phyloP scores from a whole-genome alignment of 768 basidiomycete species.

The Aureoboletus auriporus region DNA sequence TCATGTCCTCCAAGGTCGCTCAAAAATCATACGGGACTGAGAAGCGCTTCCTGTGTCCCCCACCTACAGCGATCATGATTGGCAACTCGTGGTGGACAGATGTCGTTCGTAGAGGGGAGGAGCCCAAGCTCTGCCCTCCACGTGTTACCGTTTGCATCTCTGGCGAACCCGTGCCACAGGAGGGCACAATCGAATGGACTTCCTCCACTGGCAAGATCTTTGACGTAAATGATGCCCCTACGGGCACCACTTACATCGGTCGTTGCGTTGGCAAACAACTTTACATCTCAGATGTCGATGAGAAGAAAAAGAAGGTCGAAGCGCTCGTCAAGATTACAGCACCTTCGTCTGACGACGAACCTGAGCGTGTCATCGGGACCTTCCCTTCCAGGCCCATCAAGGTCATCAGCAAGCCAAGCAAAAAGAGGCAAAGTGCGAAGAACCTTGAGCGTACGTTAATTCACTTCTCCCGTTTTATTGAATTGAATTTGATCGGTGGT shows the following conservation, averaged over 20 bases:
- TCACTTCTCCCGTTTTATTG: slow-evolving; percentile 9
- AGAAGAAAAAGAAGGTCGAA: slow-evolving; percentile 94
- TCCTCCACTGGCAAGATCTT: slow-evolving; percentile 79
- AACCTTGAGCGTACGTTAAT: slow-evolving; percentile 78
- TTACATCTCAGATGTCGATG: slow-evolving; percentile 92
- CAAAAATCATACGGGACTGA: slow-evolving; percentile 98
- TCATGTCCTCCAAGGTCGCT: slow-evolving; percentile 97
- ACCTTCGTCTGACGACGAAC: slow-evolving; percentile 72
- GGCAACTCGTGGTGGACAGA: slow-evolving; percentile 95
- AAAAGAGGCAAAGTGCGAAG: slow-evolving; percentile 93
- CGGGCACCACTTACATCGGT: slow-evolving; percentile 86
- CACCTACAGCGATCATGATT: slow-evolving; percentile 90
- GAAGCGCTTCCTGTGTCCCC: slow-evolving; percentile 92
- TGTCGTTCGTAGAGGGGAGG: slow-evolving; percentile 67
- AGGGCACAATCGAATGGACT: slow-evolving; percentile 86
- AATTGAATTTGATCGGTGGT: slow-evolving; percentile 6
- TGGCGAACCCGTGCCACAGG: slow-evolving; percentile 83
- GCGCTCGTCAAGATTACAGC: slow-evolving; percentile 88
- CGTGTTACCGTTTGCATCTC: slow-evolving; percentile 87
- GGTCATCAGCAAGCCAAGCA: slow-evolving; percentile 97
- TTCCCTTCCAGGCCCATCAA: slow-evolving; percentile 96
- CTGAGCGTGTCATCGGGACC: slow-evolving; percentile 78
- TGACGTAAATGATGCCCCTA: slow-evolving; percentile 73
- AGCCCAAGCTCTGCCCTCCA: slow-evolving; percentile 71
- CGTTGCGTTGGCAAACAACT: slow-evolving; percentile 92